phyloP scores from a whole-genome alignment of 805 yeast species.

The Zygosaccharomyces lentus region DNA sequence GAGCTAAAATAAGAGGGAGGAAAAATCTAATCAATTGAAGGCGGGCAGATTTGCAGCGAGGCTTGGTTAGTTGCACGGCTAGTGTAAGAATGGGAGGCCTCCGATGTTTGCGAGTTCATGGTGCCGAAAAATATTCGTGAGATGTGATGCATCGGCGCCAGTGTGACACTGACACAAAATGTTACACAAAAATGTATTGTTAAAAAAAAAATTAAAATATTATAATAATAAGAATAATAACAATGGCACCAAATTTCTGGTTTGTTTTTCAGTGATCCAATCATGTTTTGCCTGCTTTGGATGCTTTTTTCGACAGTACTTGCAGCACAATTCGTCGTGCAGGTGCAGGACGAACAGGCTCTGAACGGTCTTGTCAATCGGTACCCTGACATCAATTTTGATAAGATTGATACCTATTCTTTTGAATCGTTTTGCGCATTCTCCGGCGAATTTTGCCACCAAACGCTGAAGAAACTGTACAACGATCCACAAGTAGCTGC shows the following conservation, averaged over 20 bases:
- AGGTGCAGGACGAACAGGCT: conserved; percentile 22
- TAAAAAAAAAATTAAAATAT: not conserved
- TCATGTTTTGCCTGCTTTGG: not conserved
- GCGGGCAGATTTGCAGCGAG: not conserved
- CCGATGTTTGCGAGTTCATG: not conserved
- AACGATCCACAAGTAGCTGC: conserved; percentile 36
- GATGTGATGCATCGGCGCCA: not conserved
- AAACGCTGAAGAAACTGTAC: conserved; percentile 31
- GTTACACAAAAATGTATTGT: not conserved
- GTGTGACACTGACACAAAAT: conserved; percentile 4
- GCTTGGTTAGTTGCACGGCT: not conserved
- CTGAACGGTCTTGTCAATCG: conserved; percentile 17
- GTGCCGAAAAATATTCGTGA: not conserved
- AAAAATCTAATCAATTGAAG: not conserved
- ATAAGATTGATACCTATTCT: not conserved
- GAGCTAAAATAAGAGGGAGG: not conserved
- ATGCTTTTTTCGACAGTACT: conserved; percentile 1
- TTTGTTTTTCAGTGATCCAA: not conserved
- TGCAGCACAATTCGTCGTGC: conserved; percentile 24
- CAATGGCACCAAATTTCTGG: not conserved
- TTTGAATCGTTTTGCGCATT: conserved; percentile 30
- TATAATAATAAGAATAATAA: not conserved
- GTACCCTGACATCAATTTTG: conserved; percentile 2
- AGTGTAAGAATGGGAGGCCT: too few species aligned
- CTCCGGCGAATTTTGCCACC: conserved; percentile 36